Evolutionary conservation across 352 stramenopile species (phyloP).

Genomic region (Detonula confervacea): DNA sequence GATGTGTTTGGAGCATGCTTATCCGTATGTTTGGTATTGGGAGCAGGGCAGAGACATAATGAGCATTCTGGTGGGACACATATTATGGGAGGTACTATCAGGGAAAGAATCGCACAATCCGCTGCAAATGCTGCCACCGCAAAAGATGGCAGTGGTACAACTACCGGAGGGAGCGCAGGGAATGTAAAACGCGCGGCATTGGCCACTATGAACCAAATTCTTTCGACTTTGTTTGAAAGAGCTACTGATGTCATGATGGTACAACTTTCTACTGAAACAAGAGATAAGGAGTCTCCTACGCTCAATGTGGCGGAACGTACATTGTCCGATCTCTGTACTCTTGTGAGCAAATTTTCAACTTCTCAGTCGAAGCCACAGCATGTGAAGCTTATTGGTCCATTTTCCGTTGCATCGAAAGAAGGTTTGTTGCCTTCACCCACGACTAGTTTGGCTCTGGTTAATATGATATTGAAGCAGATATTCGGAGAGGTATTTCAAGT

Average conservation of each 20-base stretch:
- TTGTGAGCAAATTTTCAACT: slow-evolving; percentile 34
- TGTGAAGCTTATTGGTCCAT: slow-evolving; percentile 49
- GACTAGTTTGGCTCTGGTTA: slow-evolving; percentile 72
- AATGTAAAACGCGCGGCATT: slow-evolving; percentile 56
- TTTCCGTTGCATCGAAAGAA: slow-evolving; percentile 46
- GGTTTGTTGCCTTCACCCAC: slow-evolving; percentile 57
- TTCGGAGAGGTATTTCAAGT: slow-evolving; percentile 51
- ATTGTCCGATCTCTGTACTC: slow-evolving; percentile 52
- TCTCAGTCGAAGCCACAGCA: slow-evolving; percentile 3
- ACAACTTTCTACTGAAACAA: slow-evolving; percentile 3
- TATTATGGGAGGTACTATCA: slow-evolving; percentile 27
- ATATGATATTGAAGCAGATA: slow-evolving; percentile 68
- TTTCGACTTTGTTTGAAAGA: slow-evolving; percentile 61
- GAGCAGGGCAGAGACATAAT: slow-evolving; percentile 30
- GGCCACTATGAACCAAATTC: slow-evolving; percentile 61
- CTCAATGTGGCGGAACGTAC: slow-evolving; percentile 41
- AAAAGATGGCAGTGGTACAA: slow-evolving; percentile 28
- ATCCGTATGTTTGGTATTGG: slow-evolving; percentile 54
- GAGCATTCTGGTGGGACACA: slow-evolving; percentile 16
- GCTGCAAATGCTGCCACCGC: not conserved
- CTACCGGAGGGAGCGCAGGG: slow-evolving; percentile 5
- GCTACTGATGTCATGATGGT: slow-evolving; percentile 46
- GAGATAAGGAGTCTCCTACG: slow-evolving; percentile 21
- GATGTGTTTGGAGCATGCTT: slow-evolving; percentile 66
- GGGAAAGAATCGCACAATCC: slow-evolving; percentile 40